Conservation (phyloP, 768 basidiomycete genomes). For the Naganishia vaughanmartiniae region DNA sequence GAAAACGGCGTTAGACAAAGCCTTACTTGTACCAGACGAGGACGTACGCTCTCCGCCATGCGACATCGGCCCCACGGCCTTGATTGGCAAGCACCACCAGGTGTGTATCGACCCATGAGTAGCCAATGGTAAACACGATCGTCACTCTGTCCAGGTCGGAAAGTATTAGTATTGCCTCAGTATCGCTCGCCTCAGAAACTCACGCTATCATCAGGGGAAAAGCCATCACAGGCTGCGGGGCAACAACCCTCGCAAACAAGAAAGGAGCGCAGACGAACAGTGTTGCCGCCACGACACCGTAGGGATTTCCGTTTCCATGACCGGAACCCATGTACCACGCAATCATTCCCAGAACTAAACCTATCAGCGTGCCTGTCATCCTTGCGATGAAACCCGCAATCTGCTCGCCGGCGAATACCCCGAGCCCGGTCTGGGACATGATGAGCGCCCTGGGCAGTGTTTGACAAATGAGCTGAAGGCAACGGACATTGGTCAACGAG, state of each 20-base stretch:
- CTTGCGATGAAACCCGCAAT: constrained; percentile 57
- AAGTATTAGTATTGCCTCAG: constrained; percentile 1
- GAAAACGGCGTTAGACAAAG: background rate
- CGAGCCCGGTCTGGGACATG: constrained; percentile 63
- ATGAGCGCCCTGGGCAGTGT: constrained; percentile 54
- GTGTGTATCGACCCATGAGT: constrained; percentile 63
- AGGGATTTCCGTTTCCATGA: constrained; percentile 25
- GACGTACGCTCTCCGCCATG: constrained; percentile 57
- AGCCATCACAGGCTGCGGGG: constrained; percentile 49
- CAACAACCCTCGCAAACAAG: constrained; percentile 58
- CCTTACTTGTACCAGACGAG: background rate
- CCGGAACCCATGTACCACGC: constrained; percentile 58
- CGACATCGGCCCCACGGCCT: constrained; percentile 60
- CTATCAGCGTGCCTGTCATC: constrained; percentile 56
- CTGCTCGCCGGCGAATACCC: constrained; percentile 63
- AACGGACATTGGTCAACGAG: background rate
- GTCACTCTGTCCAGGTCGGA: constrained; percentile 51
- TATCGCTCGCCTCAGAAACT: constrained; percentile 34
- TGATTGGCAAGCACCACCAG: constrained; percentile 56
- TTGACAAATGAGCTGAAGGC: background rate
- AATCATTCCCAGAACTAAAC: constrained; percentile 56
- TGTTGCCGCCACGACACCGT: constrained; percentile 57
- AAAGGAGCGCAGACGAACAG: constrained; percentile 58
- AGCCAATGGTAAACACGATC: constrained; percentile 58
- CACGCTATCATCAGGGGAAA: constrained; percentile 52